Percentiles rank a stretch among this genome's conserved stretches.
These are phyloP conservation scores for Candida oleophila DNA, from an alignment of 805 yeast genomes.

Conservation along the genomic window DNA sequence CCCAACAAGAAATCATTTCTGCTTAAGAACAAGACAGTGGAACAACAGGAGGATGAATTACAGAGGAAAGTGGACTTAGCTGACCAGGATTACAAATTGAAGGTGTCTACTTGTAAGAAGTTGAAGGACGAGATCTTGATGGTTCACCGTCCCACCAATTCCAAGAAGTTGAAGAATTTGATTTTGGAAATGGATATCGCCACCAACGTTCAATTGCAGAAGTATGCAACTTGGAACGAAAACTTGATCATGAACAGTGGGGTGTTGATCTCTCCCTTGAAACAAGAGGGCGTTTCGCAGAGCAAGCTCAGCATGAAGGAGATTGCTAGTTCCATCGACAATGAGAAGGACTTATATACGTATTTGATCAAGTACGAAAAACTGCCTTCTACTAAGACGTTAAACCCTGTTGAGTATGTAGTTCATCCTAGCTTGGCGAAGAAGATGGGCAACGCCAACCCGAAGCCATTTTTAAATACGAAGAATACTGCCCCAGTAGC, in stretches of 20 bases:
- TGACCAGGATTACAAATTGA: slow-evolving; percentile 81
- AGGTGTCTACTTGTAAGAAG: slow-evolving; percentile 70
- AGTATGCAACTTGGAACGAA: slow-evolving; percentile 85
- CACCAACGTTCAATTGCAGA: slow-evolving; percentile 80
- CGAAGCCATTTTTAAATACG: slow-evolving; percentile 32
- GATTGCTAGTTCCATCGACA: slow-evolving; percentile 74
- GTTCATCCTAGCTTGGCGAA: slow-evolving; percentile 58
- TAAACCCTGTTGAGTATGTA: slow-evolving; percentile 68
- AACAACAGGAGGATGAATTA: slow-evolving; percentile 89
- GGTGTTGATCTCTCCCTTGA: slow-evolving; percentile 74
- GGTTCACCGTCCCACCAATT: slow-evolving; percentile 74
- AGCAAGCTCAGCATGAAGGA: slow-evolving; percentile 65
- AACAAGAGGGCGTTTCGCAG: slow-evolving; percentile 38
- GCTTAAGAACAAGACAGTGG: slow-evolving; percentile 73
- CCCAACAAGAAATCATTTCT: slow-evolving; percentile 82
- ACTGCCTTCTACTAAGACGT: slow-evolving; percentile 37
- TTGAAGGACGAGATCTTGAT: slow-evolving; percentile 70
- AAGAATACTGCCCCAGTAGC: background rate
- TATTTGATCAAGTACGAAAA: slow-evolving; percentile 54
- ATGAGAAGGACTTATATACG: slow-evolving; percentile 77
- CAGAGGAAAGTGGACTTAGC: slow-evolving; percentile 77
- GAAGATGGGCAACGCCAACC: slow-evolving; percentile 8
- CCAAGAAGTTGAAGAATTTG: slow-evolving; percentile 69
- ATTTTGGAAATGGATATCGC: slow-evolving; percentile 89
- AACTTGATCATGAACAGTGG: slow-evolving; percentile 82